Conservation (phyloP, 78 protist genomes). For the Isochrysis galbana region DNA sequence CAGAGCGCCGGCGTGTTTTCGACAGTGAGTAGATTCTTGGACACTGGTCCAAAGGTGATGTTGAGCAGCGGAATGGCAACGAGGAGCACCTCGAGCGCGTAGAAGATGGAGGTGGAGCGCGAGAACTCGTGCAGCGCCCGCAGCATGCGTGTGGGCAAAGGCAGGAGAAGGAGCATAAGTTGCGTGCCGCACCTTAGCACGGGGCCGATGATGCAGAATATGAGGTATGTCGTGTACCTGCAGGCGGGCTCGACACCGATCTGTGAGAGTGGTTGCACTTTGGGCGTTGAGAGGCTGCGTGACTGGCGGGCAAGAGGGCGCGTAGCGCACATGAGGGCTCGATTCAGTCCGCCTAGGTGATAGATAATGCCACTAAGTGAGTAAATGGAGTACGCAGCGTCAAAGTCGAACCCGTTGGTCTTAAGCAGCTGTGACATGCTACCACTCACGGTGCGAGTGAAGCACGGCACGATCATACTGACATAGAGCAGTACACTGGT, state of each 20-base stretch:
- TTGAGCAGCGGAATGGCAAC: background rate
- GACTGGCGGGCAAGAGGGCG: too few relatives aligned
- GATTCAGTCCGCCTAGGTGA: background rate
- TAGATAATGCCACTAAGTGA: background rate
- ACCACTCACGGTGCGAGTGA: background rate
- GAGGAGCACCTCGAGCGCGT: background rate
- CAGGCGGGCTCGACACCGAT: too few relatives aligned
- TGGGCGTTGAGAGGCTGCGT: too few relatives aligned
- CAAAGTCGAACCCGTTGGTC: background rate
- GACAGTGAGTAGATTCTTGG: background rate
- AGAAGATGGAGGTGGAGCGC: background rate
- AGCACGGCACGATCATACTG: background rate
- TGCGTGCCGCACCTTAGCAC: background rate
- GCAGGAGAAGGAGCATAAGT: background rate
- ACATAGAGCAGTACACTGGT: background rate
- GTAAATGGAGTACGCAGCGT: background rate
- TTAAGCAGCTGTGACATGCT: background rate
- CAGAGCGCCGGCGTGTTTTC: background rate
- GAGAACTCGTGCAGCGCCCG: background rate
- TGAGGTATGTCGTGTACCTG: background rate
- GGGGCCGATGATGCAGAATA: background rate
- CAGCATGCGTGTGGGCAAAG: background rate
- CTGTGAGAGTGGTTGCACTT: too few relatives aligned
- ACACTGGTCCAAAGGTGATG: background rate
- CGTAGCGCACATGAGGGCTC: background rate